Evolutionary conservation across 345 rosid species (phyloP).

Genomic region (Corchorus olitorius): DNA sequence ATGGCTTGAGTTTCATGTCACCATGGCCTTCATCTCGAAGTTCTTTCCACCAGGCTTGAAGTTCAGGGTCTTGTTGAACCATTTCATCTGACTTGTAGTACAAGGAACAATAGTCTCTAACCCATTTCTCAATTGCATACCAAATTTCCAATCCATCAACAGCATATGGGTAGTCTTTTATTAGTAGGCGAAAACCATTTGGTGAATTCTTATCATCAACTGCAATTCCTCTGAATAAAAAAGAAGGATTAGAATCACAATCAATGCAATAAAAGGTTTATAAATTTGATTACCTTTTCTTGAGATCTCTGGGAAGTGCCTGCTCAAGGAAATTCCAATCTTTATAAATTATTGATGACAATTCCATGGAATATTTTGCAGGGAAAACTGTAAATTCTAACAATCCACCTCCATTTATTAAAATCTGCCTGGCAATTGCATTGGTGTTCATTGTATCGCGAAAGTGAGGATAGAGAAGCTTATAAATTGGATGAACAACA

Average conservation of each 20-base stretch:
- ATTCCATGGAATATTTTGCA: constrained; percentile 62
- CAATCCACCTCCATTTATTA: constrained; percentile 64
- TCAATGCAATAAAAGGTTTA: neutral
- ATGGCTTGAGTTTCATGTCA: constrained; percentile 63
- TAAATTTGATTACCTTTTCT: constrained; percentile 48
- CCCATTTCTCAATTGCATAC: constrained; percentile 73
- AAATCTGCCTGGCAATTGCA: constrained; percentile 57
- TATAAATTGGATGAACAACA: constrained; percentile 73
- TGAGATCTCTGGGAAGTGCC: constrained; percentile 72
- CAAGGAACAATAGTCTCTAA: constrained; percentile 49
- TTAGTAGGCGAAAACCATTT: constrained; percentile 55
- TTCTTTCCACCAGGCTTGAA: constrained; percentile 79
- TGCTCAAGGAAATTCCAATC: constrained; percentile 66
- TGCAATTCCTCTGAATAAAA: constrained; percentile 60
- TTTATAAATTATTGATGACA: constrained; percentile 55
- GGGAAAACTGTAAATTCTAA: constrained; percentile 69
- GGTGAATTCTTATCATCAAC: constrained; percentile 58
- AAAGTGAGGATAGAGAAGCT: constrained; percentile 78
- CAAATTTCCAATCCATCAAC: constrained; percentile 80
- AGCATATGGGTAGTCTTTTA: constrained; percentile 74
- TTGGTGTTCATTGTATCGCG: constrained; percentile 84
- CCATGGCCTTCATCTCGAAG: constrained; percentile 71
- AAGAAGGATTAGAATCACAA: neutral
- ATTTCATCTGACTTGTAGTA: constrained; percentile 54
- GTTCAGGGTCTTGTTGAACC: constrained; percentile 53